These are phyloP conservation scores for Sugiyamaella novakii DNA, from an alignment of 1,139 yeast genomes.

Conservation along the genomic window DNA sequence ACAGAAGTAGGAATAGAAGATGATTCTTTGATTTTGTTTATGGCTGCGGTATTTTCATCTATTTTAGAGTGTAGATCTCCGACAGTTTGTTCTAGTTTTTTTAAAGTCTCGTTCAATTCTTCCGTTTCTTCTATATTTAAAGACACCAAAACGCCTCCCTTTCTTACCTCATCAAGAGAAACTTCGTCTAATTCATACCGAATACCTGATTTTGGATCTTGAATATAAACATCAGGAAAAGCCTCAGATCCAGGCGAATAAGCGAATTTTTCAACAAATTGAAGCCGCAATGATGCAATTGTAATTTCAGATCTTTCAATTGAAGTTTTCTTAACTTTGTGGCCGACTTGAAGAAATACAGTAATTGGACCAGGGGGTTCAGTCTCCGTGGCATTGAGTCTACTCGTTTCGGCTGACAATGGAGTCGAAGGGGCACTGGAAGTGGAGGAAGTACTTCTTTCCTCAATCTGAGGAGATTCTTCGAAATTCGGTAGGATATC, in stretches of 20 bases:
- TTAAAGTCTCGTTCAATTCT: constrained; percentile 41
- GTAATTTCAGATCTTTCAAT: constrained; percentile 54
- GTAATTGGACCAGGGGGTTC: constrained; percentile 25
- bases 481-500: constrained; percentile 1
- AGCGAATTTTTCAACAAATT: constrained; percentile 86
- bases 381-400: neutral
- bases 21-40: constrained; percentile 17
- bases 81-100: constrained; percentile 37
- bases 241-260: constrained; percentile 69
- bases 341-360: constrained; percentile 60
- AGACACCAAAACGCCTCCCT: constrained; percentile 59
- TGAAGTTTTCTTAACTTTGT: constrained; percentile 62
- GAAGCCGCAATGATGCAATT: constrained; percentile 64
- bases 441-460: neutral
- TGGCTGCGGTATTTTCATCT: constrained; percentile 34
- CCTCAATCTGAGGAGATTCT: neutral
- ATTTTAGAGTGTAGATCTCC: constrained; percentile 45
- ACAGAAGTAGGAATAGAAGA: neutral
- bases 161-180: constrained; percentile 57
- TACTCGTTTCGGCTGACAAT: neutral
- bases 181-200: constrained; percentile 82
- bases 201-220: constrained; percentile 60
- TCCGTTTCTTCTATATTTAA: constrained; percentile 49
- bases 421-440: neutral
- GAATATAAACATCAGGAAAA: constrained; percentile 82